phyloP scores from a whole-genome alignment of 129 eudicot genomes.

The Escallonia rubra region DNA sequence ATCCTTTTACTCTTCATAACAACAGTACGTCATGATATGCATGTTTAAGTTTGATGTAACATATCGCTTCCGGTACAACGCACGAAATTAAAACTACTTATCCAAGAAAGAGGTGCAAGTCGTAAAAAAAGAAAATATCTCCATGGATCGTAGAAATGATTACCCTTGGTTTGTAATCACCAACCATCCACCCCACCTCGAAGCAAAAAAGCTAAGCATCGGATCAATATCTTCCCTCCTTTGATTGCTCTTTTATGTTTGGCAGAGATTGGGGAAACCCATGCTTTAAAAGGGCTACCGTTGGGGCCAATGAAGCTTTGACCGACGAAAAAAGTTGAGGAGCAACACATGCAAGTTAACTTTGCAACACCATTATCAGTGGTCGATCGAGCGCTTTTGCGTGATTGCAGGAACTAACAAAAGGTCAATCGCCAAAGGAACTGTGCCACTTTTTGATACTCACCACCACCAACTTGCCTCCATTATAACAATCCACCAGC shows the following conservation, averaged over 20 bases:
- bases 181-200: no score
- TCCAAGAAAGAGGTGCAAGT: no score
- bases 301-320: background rate
- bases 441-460: background rate
- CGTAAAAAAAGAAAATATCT: no score
- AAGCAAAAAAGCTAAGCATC: no score
- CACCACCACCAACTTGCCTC: background rate
- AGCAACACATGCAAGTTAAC: background rate
- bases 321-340: background rate
- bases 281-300: background rate
- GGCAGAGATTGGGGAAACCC: background rate
- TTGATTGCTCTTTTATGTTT: background rate
- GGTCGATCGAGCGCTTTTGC: constrained; percentile 5
- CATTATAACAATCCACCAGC: background rate
- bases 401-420: constrained; percentile 23
- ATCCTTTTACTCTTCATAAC: no score
- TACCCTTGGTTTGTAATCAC: no score
- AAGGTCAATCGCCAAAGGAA: background rate
- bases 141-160: no score
- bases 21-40: no score
- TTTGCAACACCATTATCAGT: background rate
- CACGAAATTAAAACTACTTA: no score
- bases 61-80: no score
- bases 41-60: no score
- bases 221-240: background rate